phyloP scores from a whole-genome alignment of 2,329 filamentous ascomycete species.

The Ascocoryne sarcoides region DNA sequence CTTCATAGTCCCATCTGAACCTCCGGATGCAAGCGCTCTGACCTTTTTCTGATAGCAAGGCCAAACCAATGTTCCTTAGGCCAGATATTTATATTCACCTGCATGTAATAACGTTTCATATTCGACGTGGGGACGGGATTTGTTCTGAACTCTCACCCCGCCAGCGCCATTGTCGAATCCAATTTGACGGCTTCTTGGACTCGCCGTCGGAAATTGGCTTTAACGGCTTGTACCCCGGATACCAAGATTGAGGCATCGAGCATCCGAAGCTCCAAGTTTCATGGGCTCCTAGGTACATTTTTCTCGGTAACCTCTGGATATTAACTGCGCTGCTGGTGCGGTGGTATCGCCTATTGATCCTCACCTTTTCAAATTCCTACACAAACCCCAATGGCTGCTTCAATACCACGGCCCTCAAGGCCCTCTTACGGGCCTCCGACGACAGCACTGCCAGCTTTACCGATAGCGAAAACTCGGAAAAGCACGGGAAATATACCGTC shows the following conservation, averaged over 20 bases:
- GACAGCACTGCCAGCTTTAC: conserved; percentile 64
- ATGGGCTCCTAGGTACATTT: conserved; percentile 17
- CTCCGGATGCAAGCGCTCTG: conserved; percentile 23
- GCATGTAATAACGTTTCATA: conserved; percentile 24
- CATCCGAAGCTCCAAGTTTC: conserved; percentile 16
- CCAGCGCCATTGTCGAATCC: conserved; percentile 7
- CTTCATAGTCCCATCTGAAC: too few species aligned
- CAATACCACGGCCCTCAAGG: conserved; percentile 47
- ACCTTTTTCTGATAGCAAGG: too few species aligned
- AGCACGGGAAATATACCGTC: conserved; percentile 44
- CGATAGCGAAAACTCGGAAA: conserved; percentile 63
- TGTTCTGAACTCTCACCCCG: conserved; percentile 5
- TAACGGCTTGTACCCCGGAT: conserved; percentile 7
- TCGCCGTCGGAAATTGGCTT: conserved; percentile 3
- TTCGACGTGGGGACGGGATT: conserved; percentile 12
- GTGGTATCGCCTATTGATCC: too few species aligned
- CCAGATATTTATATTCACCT: conserved; percentile 23
- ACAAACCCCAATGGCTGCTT: conserved; percentile 20
- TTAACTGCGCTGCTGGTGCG: too few species aligned
- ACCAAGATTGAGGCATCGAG: conserved; percentile 13
- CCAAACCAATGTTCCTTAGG: too few species aligned
- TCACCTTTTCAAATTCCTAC: neutral
- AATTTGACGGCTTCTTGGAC: conserved; percentile 14
- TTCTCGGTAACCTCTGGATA: conserved; percentile 13
- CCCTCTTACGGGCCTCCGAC: conserved; percentile 63